Percentiles rank a stretch among this genome's conserved stretches.
phyloP scores from a whole-genome alignment of 495 filamentous ascomycete genomes.

The Hyphodiscus hymeniophilus region DNA sequence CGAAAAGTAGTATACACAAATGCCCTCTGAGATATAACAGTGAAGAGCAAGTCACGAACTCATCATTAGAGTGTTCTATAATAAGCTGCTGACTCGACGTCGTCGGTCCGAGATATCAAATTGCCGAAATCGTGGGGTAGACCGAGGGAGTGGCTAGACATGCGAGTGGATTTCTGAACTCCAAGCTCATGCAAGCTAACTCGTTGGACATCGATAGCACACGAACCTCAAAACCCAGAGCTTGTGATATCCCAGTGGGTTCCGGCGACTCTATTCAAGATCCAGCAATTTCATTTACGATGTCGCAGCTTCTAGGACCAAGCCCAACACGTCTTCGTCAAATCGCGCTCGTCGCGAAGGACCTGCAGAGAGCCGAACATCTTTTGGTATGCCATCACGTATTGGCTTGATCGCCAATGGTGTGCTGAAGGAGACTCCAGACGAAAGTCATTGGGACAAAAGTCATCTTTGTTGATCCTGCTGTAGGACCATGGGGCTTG shows the following conservation, averaged over 20 bases:
- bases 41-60: background rate
- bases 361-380: slow-evolving; percentile 13
- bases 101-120: too few relatives aligned
- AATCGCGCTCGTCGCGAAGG: slow-evolving; percentile 13
- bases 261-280: background rate
- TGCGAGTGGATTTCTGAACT: too few relatives aligned
- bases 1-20: background rate
- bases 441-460: slow-evolving; percentile 16
- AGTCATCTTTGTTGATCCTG: slow-evolving; percentile 15
- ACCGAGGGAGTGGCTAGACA: too few relatives aligned
- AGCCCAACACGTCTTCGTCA: slow-evolving; percentile 15
- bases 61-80: background rate
- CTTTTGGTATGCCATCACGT: slow-evolving; percentile 8
- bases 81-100: too few relatives aligned
- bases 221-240: too few relatives aligned
- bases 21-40: background rate
- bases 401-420: background rate
- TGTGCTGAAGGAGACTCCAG: background rate
- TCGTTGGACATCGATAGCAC: too few relatives aligned
- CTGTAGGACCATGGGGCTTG: slow-evolving; percentile 17
- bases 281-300: background rate
- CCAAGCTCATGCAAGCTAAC: too few relatives aligned
- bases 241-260: background rate
- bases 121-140: too few relatives aligned
- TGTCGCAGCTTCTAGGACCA: background rate